Evolutionary conservation across 441 rosid genomes (phyloP).

Genomic region (Brassica hybrid): DNA sequence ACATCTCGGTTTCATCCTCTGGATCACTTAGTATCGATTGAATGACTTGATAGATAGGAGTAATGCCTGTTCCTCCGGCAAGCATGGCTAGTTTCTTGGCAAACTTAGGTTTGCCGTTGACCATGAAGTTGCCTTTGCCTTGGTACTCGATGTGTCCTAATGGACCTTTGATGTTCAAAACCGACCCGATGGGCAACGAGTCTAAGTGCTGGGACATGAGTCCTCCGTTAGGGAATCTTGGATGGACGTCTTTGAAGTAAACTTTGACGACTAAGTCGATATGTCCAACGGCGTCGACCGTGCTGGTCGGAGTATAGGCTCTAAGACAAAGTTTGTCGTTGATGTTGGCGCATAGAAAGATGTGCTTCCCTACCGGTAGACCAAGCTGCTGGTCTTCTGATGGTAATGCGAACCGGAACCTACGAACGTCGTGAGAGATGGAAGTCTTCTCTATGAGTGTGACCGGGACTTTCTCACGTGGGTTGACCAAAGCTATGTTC

Average conservation of each 20-base stretch:
- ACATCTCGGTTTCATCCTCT: slow-evolving; percentile 68
- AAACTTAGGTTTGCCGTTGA: slow-evolving; percentile 63
- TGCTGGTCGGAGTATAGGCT: slow-evolving; percentile 77
- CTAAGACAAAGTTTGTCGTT: slow-evolving; percentile 71
- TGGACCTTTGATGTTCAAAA: slow-evolving; percentile 72
- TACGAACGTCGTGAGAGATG: slow-evolving; percentile 67
- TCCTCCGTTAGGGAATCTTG: slow-evolving; percentile 76
- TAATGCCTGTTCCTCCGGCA: slow-evolving; percentile 87
- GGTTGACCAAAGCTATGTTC: slow-evolving; percentile 58
- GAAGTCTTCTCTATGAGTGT: slow-evolving; percentile 61
- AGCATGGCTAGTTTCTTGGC: slow-evolving; percentile 73
- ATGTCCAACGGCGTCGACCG: slow-evolving; percentile 62
- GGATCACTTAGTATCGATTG: slow-evolving; percentile 71
- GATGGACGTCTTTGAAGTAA: slow-evolving; percentile 69
- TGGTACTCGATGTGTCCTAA: slow-evolving; percentile 72
- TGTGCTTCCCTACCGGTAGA: slow-evolving; percentile 78
- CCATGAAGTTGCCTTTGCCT: slow-evolving; percentile 62
- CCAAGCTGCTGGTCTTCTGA: slow-evolving; percentile 66
- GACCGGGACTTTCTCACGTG: slow-evolving; percentile 73
- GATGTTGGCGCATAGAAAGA: slow-evolving; percentile 61
- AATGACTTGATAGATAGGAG: slow-evolving; percentile 72
- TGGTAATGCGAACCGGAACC: slow-evolving; percentile 68
- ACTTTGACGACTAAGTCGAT: slow-evolving; percentile 76
- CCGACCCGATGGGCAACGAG: slow-evolving; percentile 56
- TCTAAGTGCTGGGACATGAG: slow-evolving; percentile 71